These are phyloP conservation scores for Flagelloscypha sp. DNA, from an alignment of 768 basidiomycete species.

Conservation along the genomic window DNA sequence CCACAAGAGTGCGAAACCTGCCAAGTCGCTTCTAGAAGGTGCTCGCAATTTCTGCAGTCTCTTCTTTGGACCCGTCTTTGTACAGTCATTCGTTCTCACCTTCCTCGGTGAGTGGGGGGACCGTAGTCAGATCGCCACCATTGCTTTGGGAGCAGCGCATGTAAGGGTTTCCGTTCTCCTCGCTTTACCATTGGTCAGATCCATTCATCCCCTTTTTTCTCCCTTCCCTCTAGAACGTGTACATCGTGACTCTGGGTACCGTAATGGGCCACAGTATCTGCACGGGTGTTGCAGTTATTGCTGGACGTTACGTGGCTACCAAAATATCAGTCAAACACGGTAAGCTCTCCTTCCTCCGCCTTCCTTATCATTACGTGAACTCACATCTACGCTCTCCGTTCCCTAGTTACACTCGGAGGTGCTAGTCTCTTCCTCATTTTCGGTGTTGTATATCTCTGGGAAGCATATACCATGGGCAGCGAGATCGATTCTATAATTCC, in stretches of 20 bases:
- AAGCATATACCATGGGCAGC: too few relatives aligned
- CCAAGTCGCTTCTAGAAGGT: constrained; percentile 37
- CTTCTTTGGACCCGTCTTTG: constrained; percentile 86
- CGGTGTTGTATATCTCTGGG: constrained; percentile 68
- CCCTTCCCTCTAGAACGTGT: constrained; percentile 62
- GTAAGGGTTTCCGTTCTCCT: constrained; percentile 40
- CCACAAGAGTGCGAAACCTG: constrained; percentile 4
- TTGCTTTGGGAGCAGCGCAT: constrained; percentile 91
- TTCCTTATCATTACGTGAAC: constrained; percentile 2
- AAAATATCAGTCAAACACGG: constrained; percentile 95
- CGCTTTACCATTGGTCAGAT: too few relatives aligned
- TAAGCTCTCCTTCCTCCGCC: constrained; percentile 27
- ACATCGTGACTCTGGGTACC: constrained; percentile 84
- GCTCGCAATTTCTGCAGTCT: constrained; percentile 76
- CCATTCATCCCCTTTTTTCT: neutral
- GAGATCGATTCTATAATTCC: too few relatives aligned
- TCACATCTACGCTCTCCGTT: neutral
- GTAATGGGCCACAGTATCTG: constrained; percentile 82
- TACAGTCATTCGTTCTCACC: constrained; percentile 89
- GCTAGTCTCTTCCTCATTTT: constrained; percentile 78
- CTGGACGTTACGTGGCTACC: constrained; percentile 84
- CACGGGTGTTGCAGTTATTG: constrained; percentile 86
- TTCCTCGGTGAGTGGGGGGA: constrained; percentile 99
- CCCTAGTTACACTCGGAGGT: constrained; percentile 77
- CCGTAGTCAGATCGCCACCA: constrained; percentile 93